Evolutionary conservation across 768 basidiomycete species (phyloP).

Genomic region (Filobasidium wieringae): DNA sequence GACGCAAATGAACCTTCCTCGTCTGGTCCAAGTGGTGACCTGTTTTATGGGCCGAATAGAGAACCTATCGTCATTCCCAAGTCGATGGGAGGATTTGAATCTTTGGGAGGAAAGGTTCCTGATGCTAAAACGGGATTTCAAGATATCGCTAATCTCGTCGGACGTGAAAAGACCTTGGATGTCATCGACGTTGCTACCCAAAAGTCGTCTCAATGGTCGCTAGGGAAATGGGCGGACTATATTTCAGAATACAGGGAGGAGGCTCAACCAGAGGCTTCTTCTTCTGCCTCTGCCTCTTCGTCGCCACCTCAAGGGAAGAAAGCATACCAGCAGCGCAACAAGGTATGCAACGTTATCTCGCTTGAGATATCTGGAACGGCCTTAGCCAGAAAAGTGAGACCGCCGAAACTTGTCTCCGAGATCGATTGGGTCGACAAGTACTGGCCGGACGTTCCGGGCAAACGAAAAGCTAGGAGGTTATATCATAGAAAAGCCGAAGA

Average conservation of each 20-base stretch:
- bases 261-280: neutral
- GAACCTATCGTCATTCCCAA: conserved; percentile 72
- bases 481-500: conserved; percentile 5
- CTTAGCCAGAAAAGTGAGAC: conserved; percentile 63
- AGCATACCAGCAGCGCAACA: conserved; percentile 41
- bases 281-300: too few species aligned
- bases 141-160: conserved; percentile 69
- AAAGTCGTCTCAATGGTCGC: conserved; percentile 71
- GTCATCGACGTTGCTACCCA: conserved; percentile 93
- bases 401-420: conserved; percentile 66
- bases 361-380: conserved; percentile 81
- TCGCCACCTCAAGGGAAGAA: neutral
- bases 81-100: conserved; percentile 47
- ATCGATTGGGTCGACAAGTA: conserved; percentile 95
- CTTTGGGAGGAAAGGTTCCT: conserved; percentile 87
- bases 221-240: conserved; percentile 80
- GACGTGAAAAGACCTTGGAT: conserved; percentile 66
- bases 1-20: conserved; percentile 1
- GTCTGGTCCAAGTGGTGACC: conserved; percentile 5
- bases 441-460: conserved; percentile 66
- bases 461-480: conserved; percentile 4
- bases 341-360: conserved; percentile 88
- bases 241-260: conserved; percentile 24
- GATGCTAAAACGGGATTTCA: conserved; percentile 54
- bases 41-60: conserved; percentile 29